These are phyloP conservation scores for Alternaria longipes DNA, from an alignment of 2,329 filamentous ascomycete genomes.

Conservation along the genomic window DNA sequence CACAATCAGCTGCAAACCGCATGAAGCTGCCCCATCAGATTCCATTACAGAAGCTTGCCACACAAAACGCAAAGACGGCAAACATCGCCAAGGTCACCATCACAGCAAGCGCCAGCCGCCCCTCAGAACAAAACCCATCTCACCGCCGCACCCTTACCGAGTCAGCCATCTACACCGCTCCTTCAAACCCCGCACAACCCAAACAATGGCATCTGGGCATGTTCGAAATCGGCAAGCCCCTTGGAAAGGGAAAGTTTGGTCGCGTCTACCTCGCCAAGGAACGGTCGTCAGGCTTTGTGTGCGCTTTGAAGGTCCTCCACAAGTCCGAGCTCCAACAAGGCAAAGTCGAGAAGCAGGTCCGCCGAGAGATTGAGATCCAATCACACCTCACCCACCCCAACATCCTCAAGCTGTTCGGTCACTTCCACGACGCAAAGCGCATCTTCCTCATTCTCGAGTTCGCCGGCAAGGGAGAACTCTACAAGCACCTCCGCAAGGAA, in stretches of 20 bases:
- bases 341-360: slow-evolving; percentile 85
- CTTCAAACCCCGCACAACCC: slow-evolving; percentile 37
- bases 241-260: slow-evolving; percentile 89
- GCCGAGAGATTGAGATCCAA: slow-evolving; percentile 89
- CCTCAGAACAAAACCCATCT: slow-evolving; percentile 48
- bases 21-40: slow-evolving; percentile 78
- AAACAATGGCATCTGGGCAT: slow-evolving; percentile 84
- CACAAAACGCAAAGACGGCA: slow-evolving; percentile 69
- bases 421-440: slow-evolving; percentile 89
- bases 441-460: slow-evolving; percentile 90
- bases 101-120: slow-evolving; percentile 62
- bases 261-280: slow-evolving; percentile 86
- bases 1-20: slow-evolving; percentile 62
- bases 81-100: slow-evolving; percentile 71
- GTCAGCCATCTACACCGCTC: slow-evolving; percentile 55
- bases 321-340: slow-evolving; percentile 83
- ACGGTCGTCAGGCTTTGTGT: slow-evolving; percentile 80
- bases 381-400: slow-evolving; percentile 87
- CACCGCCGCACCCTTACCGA: slow-evolving; percentile 58
- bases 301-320: slow-evolving; percentile 85
- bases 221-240: slow-evolving; percentile 89
- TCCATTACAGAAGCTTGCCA: slow-evolving; percentile 83
- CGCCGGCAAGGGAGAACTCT: slow-evolving; percentile 84
- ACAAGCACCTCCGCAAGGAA: slow-evolving; percentile 84
- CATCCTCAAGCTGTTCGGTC: slow-evolving; percentile 82